phyloP scores from a whole-genome alignment of 352 stramenopile species.

The Phytophthora tubulina region DNA sequence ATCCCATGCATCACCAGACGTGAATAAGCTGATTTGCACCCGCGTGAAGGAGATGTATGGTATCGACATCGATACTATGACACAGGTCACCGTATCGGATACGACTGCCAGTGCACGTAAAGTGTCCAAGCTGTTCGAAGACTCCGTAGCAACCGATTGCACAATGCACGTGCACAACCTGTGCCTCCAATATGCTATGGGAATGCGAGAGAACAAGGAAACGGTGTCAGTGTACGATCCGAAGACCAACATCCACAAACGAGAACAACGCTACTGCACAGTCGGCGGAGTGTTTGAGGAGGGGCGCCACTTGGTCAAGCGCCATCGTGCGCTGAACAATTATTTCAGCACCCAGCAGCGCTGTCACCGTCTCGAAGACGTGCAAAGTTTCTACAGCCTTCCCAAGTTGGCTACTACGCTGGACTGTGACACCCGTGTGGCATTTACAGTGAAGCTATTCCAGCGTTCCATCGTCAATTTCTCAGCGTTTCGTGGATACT shows the following conservation, averaged over 20 bases:
- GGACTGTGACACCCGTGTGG: conserved; percentile 23
- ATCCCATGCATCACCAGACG: background rate
- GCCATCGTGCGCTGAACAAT: conserved; percentile 10
- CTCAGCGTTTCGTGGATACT: conserved; percentile 4
- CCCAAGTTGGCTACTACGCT: background rate
- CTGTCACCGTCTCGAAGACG: background rate
- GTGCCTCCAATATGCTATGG: conserved; percentile 10
- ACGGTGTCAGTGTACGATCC: background rate
- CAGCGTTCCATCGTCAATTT: conserved; percentile 18
- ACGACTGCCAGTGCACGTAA: conserved; percentile 6
- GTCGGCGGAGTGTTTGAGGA: conserved; percentile 6
- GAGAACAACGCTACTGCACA: background rate
- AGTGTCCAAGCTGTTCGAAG: conserved; percentile 10
- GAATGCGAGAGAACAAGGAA: conserved; percentile 7
- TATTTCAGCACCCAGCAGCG: conserved; percentile 6
- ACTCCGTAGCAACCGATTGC: background rate
- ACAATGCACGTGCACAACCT: conserved; percentile 17
- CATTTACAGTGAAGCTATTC: conserved; percentile 23
- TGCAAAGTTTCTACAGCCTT: conserved; percentile 5
- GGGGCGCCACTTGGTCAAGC: background rate
- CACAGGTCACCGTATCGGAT: conserved; percentile 13
- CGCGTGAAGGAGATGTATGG: background rate
- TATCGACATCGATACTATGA: conserved; percentile 3
- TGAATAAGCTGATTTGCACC: background rate
- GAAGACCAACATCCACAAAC: background rate